Evolutionary conservation across 2,329 filamentous ascomycete genomes (phyloP).

Genomic region (Helotiales sp.): DNA sequence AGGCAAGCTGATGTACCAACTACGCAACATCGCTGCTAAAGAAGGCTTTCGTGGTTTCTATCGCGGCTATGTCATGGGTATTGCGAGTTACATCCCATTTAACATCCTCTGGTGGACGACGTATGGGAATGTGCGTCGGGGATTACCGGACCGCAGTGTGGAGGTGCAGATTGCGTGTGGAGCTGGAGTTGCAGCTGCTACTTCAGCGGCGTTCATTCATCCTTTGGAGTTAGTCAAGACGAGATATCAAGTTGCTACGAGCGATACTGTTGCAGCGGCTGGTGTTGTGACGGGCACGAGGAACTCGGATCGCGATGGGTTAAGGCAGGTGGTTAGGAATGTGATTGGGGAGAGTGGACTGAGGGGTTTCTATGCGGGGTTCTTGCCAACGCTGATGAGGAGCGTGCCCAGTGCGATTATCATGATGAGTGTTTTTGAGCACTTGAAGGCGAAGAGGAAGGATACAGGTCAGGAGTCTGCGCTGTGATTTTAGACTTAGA

Average conservation of each 20-base stretch:
- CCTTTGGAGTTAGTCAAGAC: constrained; percentile 34
- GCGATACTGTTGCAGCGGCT: constrained; percentile 28
- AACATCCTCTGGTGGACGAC: constrained; percentile 34
- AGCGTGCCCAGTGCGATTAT: constrained; percentile 34
- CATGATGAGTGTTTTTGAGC: constrained; percentile 35
- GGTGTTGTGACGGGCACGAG: constrained; percentile 17
- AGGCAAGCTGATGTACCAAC: constrained; percentile 29
- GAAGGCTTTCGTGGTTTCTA: constrained; percentile 33
- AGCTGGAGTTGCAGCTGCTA: constrained; percentile 21
- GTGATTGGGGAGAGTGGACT: constrained; percentile 30
- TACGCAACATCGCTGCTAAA: constrained; percentile 28
- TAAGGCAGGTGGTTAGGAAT: constrained; percentile 31
- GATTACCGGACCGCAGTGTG: constrained; percentile 22
- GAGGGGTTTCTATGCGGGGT: constrained; percentile 32
- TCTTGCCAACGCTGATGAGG: constrained; percentile 28
- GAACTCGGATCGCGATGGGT: constrained; percentile 26
- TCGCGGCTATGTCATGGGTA: constrained; percentile 29
- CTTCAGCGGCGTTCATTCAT: constrained; percentile 30
- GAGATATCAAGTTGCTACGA: constrained; percentile 35
- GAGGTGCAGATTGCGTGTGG: constrained; percentile 20
- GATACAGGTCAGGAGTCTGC: background rate
- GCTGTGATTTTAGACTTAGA: background rate
- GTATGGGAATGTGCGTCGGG: constrained; percentile 31
- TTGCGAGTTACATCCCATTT: constrained; percentile 31
- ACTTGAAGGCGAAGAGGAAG: constrained; percentile 30